Evolutionary conservation across 1,284 basidiomycete species (phyloP), one percentile per base, ranked within the genome.

Genomic region (Boletellus deceptivus): DNA sequence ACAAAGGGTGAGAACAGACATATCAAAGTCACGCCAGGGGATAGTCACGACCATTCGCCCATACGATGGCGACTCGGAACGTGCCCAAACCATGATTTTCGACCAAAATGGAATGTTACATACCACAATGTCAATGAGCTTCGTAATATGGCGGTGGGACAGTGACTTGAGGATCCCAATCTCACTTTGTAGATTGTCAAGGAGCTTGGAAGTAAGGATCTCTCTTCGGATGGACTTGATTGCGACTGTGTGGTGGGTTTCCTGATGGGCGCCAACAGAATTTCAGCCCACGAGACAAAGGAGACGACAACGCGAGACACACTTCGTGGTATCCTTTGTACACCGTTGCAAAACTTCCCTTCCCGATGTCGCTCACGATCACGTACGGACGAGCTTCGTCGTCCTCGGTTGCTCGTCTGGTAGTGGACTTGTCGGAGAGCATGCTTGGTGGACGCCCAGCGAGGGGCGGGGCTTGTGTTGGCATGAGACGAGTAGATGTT

Each of bases 171-270:
- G 83, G 59, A 99, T 98, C 58, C 92, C 87, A 58, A 99, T 98
- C 77, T 99, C 96, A 62, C 89, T 93, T 70, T 98, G 93, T 27
- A 99, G 82, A 66, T 98, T 99, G 71, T 98, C 95, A 52, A 98
- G 85, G 20, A 98, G 83, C 75, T 98, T 99, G 22, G 88, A 77
- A 22, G 89, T 94, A 31, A 99, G 83, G 61, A 89, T 93, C 62
- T 89, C 85, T 46, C 89, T 84, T 53, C 88, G 90, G 53, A 99
- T 93, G 4, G 93, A 91, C 79, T 99, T 99, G 75, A 99, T 90
- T 6, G 96, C 97, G 36, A 98, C 91, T 38, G 84, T 78, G 25
- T 80, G 72, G 59, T 82, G 79, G 16, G 86, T 86, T 64, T 88
- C 83, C 91, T 94, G 66, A 33, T 46, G 38, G 37, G 25, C 22